Percentiles rank a stretch among this genome's conserved stretches.
Evolutionary conservation across 176 grass and related monocot species (phyloP).

Genomic region (Bromus sterilis): DNA sequence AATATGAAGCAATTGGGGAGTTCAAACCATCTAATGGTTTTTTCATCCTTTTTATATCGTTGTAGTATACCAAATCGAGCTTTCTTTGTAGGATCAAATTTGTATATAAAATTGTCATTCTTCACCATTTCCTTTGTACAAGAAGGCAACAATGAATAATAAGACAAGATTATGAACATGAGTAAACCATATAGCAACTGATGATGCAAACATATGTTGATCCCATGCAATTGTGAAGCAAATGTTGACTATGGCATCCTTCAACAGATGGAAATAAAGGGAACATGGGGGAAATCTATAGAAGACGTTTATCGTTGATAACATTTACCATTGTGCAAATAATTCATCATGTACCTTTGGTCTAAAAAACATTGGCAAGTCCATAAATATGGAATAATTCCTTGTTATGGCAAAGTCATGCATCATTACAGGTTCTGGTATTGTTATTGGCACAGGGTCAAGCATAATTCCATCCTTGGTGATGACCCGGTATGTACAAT

Average conservation of each 20-base stretch:
- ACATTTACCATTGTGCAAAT: too few relatives aligned
- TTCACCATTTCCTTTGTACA: slow-evolving; percentile 83
- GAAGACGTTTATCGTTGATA: too few relatives aligned
- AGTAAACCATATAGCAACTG: not conserved
- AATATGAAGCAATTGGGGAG: slow-evolving; percentile 98
- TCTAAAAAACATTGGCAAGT: slow-evolving; percentile 68
- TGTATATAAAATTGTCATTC: slow-evolving; percentile 67
- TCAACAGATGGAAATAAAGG: too few relatives aligned
- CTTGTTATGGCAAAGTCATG: slow-evolving; percentile 96
- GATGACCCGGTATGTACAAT: slow-evolving; percentile 85
- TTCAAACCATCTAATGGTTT: slow-evolving; percentile 91
- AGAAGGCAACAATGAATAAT: not conserved
- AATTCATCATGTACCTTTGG: slow-evolving; percentile 68
- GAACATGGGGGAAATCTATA: too few relatives aligned
- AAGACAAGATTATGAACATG: not conserved
- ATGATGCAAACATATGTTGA: not conserved
- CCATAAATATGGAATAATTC: slow-evolving; percentile 92
- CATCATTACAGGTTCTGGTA: slow-evolving; percentile 89
- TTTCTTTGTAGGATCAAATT: slow-evolving; percentile 84
- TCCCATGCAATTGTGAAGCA: not conserved
- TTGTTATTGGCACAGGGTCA: slow-evolving; percentile 91
- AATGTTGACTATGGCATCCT: too few relatives aligned
- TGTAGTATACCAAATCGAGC: slow-evolving; percentile 78
- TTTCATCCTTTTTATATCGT: slow-evolving; percentile 76
- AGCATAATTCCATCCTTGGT: slow-evolving; percentile 83